Base-by-base conservation (phyloP, 305 asterid genomes). In the Nicotiana rustica region DNA sequence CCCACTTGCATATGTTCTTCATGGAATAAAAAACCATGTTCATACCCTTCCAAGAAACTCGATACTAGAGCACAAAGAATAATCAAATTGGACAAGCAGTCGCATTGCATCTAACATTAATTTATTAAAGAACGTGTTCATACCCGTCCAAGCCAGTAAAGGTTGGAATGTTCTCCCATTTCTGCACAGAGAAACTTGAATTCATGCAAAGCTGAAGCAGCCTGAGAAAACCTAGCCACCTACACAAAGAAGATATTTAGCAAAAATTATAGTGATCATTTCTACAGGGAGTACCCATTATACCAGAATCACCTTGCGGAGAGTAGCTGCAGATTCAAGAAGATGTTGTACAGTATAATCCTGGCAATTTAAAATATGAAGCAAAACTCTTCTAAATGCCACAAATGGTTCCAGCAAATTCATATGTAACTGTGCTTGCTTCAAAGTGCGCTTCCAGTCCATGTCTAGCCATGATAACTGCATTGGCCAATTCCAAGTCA, bases 111-210 rank as follows among this genome's bases (percentile, higher is more conserved):
- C 80, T 25, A 75, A 75, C 65, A 73, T 73, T 73, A 76, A 52
- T 66, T 57, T 55, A 21, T 68, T 21, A 33, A 61, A 41, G 57
- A 67, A 17, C 33, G n/a, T 57, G 80, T 64, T 60, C 86, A 83
- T 90, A 96, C 99, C 97, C 97, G 93, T 90, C 99, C 98, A 82
- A 88, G 93, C 97, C 97, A 94, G 89, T 94, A 94, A 83, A 94
- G 86, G 73, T 86, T 89, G 75, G 97, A 89, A 87, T 86, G 60
- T 87, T 88, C 95, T 87, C 91, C 93, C 84, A 85, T 86, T 78
- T 88, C 97, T 75, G 94, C 82, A 85, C 97, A 93, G 70, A 92
- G 89, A 75, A 89, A 88, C 92, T 92, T 93, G 84, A 94, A 92
- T 88, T 94, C 98, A 85, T 96, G 97, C 86, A 93, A 88, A 68